Evolutionary conservation across 305 asterid genomes (phyloP), one percentile per base, ranked within the genome.

Genomic region (Euphrasia arctica): DNA sequence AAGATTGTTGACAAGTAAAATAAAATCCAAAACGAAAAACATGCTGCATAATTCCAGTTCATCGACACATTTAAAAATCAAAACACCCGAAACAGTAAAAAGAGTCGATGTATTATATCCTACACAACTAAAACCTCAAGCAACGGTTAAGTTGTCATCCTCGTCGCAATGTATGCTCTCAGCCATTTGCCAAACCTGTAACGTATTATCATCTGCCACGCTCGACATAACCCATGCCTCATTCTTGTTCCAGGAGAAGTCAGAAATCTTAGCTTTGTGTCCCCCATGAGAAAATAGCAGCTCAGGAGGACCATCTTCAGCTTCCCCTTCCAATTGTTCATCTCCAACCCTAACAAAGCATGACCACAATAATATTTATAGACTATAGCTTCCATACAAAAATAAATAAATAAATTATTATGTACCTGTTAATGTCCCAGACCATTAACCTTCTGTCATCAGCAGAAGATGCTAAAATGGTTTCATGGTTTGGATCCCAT

Each of bases 401-500:
- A 55, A 55, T 8, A 55, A 11, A 22, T 32, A 15, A 0, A 10
- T 2, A 29, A 10, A 11, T 10, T 57, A 15, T 60, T 12, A 36
- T 48, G 25, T 87, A 89, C 97, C 95, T 90, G 83, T 82, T 86
- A 25, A 93, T 80, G 74, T 90, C 98, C 98, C 98, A 93, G 74
- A 90, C 95, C 85, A 84, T 90, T 84, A 93, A 74, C 81, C 97
- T 88, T 77, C 95, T 83, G 78, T 93, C 97, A 60, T 82, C 97
- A 62, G 92, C 97, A 50, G 94, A 75, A 69, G 98, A 93, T 41
- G 98, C 97, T 71, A 93, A 74, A 75, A 93, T 80, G 0, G 95
- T 84, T 78, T 93, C 98, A 54, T 93, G 96, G 81, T 93, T 83
- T 69, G 98, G 98, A 78, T 93, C 90, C 98, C 97, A 93, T 71